phyloP scores from a whole-genome alignment of 1,284 basidiomycete genomes.

The Thecaphora thlaspeos region DNA sequence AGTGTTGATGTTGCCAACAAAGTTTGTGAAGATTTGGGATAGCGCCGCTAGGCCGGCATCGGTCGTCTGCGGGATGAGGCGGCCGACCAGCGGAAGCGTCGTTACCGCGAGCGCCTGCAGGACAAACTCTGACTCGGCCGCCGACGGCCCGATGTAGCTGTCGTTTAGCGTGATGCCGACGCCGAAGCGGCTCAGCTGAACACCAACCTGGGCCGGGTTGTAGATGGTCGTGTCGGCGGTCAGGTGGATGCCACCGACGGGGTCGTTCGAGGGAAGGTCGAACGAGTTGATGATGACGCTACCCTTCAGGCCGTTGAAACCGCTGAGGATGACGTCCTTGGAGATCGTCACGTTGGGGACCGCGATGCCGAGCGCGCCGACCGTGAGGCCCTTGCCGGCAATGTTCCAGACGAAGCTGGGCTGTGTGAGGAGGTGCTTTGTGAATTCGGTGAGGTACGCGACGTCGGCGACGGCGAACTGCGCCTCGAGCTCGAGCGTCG shows the following conservation, averaged over 20 bases:
- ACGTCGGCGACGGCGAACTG: slow-evolving; percentile 68
- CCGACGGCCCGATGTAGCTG: slow-evolving; percentile 67
- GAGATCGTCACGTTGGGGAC: slow-evolving; percentile 65
- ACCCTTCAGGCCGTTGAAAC: slow-evolving; percentile 70
- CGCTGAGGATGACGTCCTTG: slow-evolving; percentile 70
- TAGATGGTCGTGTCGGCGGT: slow-evolving; percentile 67
- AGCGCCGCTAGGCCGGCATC: slow-evolving; percentile 64
- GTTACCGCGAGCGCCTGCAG: slow-evolving; percentile 66
- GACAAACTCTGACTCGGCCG: slow-evolving; percentile 63
- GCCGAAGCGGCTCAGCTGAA: slow-evolving; percentile 67
- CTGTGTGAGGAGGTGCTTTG: slow-evolving; percentile 67
- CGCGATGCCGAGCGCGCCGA: slow-evolving; percentile 60
- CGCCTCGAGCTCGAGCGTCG: slow-evolving; percentile 64
- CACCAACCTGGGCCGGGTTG: slow-evolving; percentile 76
- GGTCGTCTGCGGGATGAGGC: slow-evolving; percentile 67
- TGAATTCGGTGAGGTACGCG: slow-evolving; percentile 68
- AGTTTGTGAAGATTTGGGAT: slow-evolving; percentile 71
- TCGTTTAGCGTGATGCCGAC: slow-evolving; percentile 66
- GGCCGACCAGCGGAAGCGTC: slow-evolving; percentile 66
- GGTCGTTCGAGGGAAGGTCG: slow-evolving; percentile 72
- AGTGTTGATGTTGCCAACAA: slow-evolving; percentile 70
- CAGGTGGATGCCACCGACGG: slow-evolving; percentile 72
- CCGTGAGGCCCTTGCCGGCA: slow-evolving; percentile 68
- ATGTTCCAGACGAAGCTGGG: slow-evolving; percentile 75
- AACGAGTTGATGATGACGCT: slow-evolving; percentile 70